These are phyloP conservation scores for Penicillium sp. DNA, from an alignment of 2,329 filamentous ascomycete genomes.

Conservation along the genomic window DNA sequence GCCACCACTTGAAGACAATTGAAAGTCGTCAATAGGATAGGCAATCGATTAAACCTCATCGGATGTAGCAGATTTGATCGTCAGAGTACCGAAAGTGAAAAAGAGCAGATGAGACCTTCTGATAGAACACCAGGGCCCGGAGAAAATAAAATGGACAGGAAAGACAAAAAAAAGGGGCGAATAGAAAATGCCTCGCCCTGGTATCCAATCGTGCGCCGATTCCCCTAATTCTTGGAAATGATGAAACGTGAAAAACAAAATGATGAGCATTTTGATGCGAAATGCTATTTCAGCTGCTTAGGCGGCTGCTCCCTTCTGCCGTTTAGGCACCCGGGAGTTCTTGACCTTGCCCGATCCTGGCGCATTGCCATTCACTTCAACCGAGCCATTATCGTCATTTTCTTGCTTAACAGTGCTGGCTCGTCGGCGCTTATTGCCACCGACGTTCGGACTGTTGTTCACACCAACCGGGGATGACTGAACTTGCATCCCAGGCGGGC, in stretches of 20 bases:
- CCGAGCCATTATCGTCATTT: constrained; percentile 50
- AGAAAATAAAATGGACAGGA: constrained; percentile 17
- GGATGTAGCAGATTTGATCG: constrained; percentile 16
- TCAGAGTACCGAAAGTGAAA: constrained; percentile 19
- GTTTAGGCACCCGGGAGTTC: constrained; percentile 49
- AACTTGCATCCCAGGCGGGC: constrained; percentile 58
- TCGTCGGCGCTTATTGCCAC: constrained; percentile 57
- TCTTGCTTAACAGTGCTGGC: constrained; percentile 62
- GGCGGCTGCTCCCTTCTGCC: constrained; percentile 46
- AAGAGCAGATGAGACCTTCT: constrained; percentile 2
- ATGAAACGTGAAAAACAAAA: constrained; percentile 7
- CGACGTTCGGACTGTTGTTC: constrained; percentile 64
- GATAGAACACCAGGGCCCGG: constrained; percentile 10
- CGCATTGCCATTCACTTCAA: constrained; percentile 52
- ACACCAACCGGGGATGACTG: constrained; percentile 56
- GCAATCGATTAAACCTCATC: constrained; percentile 17
- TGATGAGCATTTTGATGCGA: background rate
- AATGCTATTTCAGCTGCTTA: constrained; percentile 12
- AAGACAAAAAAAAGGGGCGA: constrained; percentile 15
- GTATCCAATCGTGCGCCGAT: constrained; percentile 34
- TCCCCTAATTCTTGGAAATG: constrained; percentile 24
- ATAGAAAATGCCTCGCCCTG: constrained; percentile 21
- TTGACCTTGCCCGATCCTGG: constrained; percentile 45
- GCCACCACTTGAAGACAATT: constrained; percentile 1
- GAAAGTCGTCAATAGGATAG: background rate